These are phyloP conservation scores for Cryptococcus amylolentus DNA, from an alignment of 1,284 basidiomycete genomes.

Conservation along the genomic window DNA sequence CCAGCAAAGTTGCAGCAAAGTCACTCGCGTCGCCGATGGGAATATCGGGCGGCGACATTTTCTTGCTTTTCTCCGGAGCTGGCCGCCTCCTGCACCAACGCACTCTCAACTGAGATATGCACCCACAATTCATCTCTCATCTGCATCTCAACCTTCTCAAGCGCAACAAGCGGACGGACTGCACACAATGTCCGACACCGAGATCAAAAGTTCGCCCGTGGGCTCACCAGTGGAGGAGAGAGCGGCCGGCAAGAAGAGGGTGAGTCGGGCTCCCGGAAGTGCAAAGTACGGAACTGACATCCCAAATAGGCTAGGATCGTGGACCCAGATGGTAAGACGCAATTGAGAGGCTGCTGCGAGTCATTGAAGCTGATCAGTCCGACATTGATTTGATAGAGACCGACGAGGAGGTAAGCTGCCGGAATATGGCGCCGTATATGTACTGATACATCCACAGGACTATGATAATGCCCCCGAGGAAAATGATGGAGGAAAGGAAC, in stretches of 20 bases:
- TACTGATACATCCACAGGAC: background rate
- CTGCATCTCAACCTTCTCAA: background rate
- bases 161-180: background rate
- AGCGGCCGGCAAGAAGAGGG: conserved; percentile 33
- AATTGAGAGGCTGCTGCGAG: background rate
- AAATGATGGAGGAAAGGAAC: conserved; percentile 57
- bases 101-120: background rate
- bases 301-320: conserved; percentile 30
- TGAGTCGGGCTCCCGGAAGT: conserved; percentile 15
- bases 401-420: conserved; percentile 18
- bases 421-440: background rate
- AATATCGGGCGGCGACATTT: conserved; percentile 6
- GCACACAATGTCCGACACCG: conserved; percentile 30
- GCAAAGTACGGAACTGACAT: background rate
- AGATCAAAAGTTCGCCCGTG: conserved; percentile 25
- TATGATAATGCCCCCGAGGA: conserved; percentile 20
- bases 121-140: conserved; percentile 1
- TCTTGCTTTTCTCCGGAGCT: conserved; percentile 3
- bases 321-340: conserved; percentile 34
- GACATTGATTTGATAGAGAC: conserved; percentile 13
- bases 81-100: background rate
- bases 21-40: conserved; percentile 10
- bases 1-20: background rate
- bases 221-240: conserved; percentile 9
- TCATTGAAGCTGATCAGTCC: background rate